Base-by-base conservation (phyloP, 139 green algal species). In the Ettlia oleoabundans region DNA sequence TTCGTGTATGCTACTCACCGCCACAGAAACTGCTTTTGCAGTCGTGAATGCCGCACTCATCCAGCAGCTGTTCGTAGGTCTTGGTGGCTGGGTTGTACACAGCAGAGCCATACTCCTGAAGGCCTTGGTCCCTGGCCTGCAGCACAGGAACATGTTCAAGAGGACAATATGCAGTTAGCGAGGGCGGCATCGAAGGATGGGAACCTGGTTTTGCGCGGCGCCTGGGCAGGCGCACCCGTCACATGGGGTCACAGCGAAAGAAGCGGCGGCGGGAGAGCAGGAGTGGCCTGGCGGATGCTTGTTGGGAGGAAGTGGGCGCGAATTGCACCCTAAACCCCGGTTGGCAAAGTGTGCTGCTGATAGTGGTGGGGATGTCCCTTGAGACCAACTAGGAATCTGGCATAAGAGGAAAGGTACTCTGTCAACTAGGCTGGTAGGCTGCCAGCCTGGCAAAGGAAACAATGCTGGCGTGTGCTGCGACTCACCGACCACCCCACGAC, bases 401-500 rank as follows among this genome's bases (percentile, higher is more conserved):
- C n/a, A n/a, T n/a, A n/a, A n/a, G n/a, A n/a, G n/a, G n/a, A n/a
- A n/a, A 58, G 47, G 47, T 58, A 15, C 13, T 58, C n/a, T 10
- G 47, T n/a, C n/a, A 5, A 5, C 28, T 22, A n/a, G 55, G 18
- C 18, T 5, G 55, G 30, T 9, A 32, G n/a, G 55, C 15, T 28
- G 55, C 55, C 21, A 22, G 18, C 5, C 18, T 22, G 18, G 4
- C 8, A 28, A 21, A n/a, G n/a, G n/a, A n/a, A n/a, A n/a, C n/a
- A n/a, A n/a, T n/a, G n/a, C n/a, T n/a, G n/a, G n/a, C n/a, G n/a
- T n/a, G n/a, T n/a, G n/a, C n/a, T n/a, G n/a, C n/a, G 18, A 4
- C 72, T 79, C 72, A 79, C 72, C 72, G 72, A 67, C 72, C 72
- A 79, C 7, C 52, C 52, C 21, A 79, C 55, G 5, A 79, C 51